Evolutionary conservation across 768 basidiomycete genomes (phyloP).

Genomic region (Tulasnella sp.): DNA sequence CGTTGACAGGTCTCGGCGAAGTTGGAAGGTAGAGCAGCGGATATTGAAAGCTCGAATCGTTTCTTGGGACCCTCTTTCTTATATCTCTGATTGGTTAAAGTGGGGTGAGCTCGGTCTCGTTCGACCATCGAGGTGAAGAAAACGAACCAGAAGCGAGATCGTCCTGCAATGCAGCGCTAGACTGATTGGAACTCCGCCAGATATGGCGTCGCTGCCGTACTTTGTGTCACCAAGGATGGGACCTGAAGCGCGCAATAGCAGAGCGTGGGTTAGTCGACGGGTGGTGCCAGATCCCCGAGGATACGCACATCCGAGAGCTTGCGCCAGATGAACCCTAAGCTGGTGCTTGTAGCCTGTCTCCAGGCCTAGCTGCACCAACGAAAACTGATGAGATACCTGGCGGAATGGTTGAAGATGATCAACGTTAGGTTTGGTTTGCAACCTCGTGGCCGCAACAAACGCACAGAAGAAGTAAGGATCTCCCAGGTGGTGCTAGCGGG

Average conservation of each 20-base stretch:
- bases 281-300: background rate
- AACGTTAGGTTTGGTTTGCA: background rate
- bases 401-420: background rate
- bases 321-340: conserved; percentile 19
- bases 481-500: conserved; percentile 8
- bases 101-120: background rate
- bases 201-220: background rate
- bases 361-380: conserved; percentile 5
- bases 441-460: background rate
- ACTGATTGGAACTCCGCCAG: background rate
- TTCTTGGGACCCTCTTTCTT: conserved; percentile 23
- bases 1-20: conserved; percentile 2
- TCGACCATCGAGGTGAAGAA: background rate
- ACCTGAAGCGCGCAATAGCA: background rate
- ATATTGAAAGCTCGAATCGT: conserved; percentile 2
- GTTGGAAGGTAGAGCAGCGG: background rate
- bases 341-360: conserved; percentile 22
- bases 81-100: conserved; percentile 7
- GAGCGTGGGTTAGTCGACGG: background rate
- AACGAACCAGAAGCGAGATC: conserved; percentile 5
- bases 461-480: conserved; percentile 3
- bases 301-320: conserved; percentile 6
- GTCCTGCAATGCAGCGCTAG: background rate
- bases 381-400: background rate
- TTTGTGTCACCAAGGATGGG: conserved; percentile 12